A percentile compares a stretch with the other conserved stretches of the same genome.
phyloP scores from a whole-genome alignment of 148 eudicot genomes.

The Vaccinium macrocarpon region DNA sequence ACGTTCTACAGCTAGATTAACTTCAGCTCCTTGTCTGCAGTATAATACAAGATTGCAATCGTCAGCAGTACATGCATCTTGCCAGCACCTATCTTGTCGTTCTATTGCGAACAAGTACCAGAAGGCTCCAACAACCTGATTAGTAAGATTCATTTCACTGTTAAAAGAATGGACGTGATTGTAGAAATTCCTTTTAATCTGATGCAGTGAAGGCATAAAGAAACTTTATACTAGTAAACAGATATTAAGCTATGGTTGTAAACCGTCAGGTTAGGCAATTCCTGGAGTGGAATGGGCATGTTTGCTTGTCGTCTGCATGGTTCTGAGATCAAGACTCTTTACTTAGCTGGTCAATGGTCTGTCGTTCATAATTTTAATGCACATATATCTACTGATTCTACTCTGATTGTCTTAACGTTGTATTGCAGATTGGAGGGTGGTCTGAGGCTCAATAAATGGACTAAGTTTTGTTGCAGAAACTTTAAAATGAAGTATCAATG shows the following conservation, averaged over 20 bases:
- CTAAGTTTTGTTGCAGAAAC: too few relatives aligned
- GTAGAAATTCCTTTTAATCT: neutral
- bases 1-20: constrained; percentile 13
- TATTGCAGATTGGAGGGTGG: too few relatives aligned
- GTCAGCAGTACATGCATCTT: constrained; percentile 29
- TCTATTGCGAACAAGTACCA: constrained; percentile 82
- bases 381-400: too few relatives aligned
- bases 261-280: too few relatives aligned
- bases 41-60: constrained; percentile 29
- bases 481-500: too few relatives aligned
- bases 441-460: too few relatives aligned
- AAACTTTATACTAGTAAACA: neutral
- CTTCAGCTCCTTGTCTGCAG: constrained; percentile 26
- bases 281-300: too few relatives aligned
- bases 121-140: constrained; percentile 70
- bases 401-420: too few relatives aligned
- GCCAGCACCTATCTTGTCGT: constrained; percentile 61
- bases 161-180: neutral
- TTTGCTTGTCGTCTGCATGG: too few relatives aligned
- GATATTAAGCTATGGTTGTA: neutral
- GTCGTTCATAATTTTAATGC: too few relatives aligned
- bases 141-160: constrained; percentile 2
- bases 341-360: too few relatives aligned
- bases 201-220: neutral
- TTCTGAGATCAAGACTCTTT: too few relatives aligned